These are phyloP conservation scores for Colletotrichum coccodes DNA, from an alignment of 2,329 filamentous ascomycete genomes.

Conservation along the genomic window DNA sequence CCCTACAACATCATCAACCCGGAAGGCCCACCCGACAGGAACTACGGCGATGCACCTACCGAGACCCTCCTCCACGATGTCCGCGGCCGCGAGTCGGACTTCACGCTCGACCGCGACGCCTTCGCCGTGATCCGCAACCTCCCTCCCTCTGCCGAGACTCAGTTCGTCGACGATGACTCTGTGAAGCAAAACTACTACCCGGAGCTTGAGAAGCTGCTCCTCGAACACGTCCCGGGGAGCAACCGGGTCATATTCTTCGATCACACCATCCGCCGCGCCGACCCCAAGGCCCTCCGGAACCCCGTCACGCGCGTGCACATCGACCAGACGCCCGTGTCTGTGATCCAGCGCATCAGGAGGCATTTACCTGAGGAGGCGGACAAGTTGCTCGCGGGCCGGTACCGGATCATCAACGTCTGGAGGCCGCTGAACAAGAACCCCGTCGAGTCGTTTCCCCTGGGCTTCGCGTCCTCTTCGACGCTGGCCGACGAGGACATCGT, in stretches of 20 bases:
- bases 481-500: slow-evolving; percentile 73
- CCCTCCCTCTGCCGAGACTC: slow-evolving; percentile 63
- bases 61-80: slow-evolving; percentile 75
- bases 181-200: slow-evolving; percentile 84
- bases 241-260: slow-evolving; percentile 81
- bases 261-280: slow-evolving; percentile 82
- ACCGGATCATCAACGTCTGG: slow-evolving; percentile 92
- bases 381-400: slow-evolving; percentile 71
- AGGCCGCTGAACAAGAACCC: slow-evolving; percentile 69
- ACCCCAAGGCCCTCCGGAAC: slow-evolving; percentile 66
- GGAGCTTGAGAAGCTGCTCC: slow-evolving; percentile 79
- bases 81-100: slow-evolving; percentile 74
- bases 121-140: slow-evolving; percentile 74
- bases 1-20: slow-evolving; percentile 79
- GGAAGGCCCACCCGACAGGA: slow-evolving; percentile 69
- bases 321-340: slow-evolving; percentile 79
- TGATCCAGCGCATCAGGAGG: slow-evolving; percentile 71
- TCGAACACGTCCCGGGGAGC: slow-evolving; percentile 73
- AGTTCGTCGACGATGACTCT: slow-evolving; percentile 75
- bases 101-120: slow-evolving; percentile 77
- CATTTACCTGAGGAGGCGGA: slow-evolving; percentile 74
- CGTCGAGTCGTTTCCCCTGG: slow-evolving; percentile 74
- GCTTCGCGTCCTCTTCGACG: slow-evolving; percentile 72
- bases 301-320: slow-evolving; percentile 83
- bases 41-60: slow-evolving; percentile 65